Evolutionary conservation across 2,329 filamentous ascomycete genomes (phyloP), one percentile per base, ranked within the genome.

Genomic region (Chaetomium sp.): DNA sequence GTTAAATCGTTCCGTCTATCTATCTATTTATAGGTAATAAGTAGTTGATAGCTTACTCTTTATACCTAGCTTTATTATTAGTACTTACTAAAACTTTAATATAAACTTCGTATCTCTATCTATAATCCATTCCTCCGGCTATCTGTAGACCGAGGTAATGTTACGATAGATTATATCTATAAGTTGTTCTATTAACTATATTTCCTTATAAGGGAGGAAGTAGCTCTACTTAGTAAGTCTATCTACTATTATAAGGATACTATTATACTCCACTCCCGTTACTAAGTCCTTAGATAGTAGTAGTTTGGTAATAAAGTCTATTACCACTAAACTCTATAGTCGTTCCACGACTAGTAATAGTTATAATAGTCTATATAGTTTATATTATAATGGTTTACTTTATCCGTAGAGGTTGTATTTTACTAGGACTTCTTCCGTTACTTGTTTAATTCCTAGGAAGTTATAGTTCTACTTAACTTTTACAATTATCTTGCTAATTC

Each of bases 21-120:
- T 10, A 60, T 69, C 33, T 64, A 23, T 67, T 23, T 68, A 19
- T 19, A 13, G 57, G 56, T 68, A 25, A 42, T 63, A 68, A n/a
- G 57, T 47, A 21, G 27, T 62, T 8, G 38, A 65, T 5, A 68
- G 54, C 33, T 65, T 67, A 16, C 47, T 67, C 1, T 62, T 65
- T 1, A 19, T 35, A 16, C 55, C 60, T 19, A 67, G 33, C 4
- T 13, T n/a, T 35, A 13, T 31, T 31, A 49, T 58, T 10, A 57
- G 21, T 6, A 23, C 25, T 21, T 57, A 13, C 35, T 9, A 42
- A 33, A 38, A 57, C 31, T 42, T 57, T 42, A 23, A 38, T 38
- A 19, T 16, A 8, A 57, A 57, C 16, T 57, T 57, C 3, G 35
- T 57, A 7, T 38, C 35, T 57, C 35, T 23, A 16, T 57, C 27